Conservation (phyloP, 768 basidiomycete species). For the Xanthoconium purpureum region DNA sequence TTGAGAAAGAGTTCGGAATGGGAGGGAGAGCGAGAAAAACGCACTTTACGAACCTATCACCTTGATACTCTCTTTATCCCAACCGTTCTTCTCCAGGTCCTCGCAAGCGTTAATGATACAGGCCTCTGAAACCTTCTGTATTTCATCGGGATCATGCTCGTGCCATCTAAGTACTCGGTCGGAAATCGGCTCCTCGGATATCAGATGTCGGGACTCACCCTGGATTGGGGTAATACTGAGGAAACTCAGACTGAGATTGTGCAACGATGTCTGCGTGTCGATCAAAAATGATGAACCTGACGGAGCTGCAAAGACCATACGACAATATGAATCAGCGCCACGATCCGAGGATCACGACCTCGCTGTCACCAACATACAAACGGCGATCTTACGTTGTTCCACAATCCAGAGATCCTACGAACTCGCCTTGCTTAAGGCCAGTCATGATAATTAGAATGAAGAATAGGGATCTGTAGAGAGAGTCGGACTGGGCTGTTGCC, state of each 20-base stretch:
- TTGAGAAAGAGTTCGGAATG: conserved; percentile 6
- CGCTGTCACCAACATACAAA: background rate
- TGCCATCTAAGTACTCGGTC: conserved; percentile 66
- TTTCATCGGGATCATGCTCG: conserved; percentile 86
- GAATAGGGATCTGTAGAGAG: background rate
- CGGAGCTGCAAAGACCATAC: conserved; percentile 52
- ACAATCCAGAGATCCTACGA: conserved; percentile 91
- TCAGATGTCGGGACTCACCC: conserved; percentile 46
- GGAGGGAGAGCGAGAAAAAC: background rate
- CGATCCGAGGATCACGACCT: background rate
- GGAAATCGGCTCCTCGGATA: background rate
- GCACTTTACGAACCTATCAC: conserved; percentile 71
- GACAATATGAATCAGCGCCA: conserved; percentile 1
- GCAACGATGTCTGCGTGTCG: conserved; percentile 82
- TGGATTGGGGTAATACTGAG: conserved; percentile 88
- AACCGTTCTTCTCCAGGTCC: conserved; percentile 71
- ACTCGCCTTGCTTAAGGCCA: conserved; percentile 61
- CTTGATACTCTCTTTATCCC: conserved; percentile 78
- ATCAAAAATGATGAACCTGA: conserved; percentile 91
- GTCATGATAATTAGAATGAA: conserved; percentile 26
- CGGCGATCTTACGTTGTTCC: conserved; percentile 77
- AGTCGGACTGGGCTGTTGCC: conserved; percentile 1
- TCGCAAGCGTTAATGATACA: conserved; percentile 75
- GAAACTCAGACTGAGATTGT: conserved; percentile 88
- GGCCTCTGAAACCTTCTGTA: conserved; percentile 66